Conservation (phyloP, 2,329 filamentous ascomycete species). For the Chaetomiaceae sp. region DNA sequence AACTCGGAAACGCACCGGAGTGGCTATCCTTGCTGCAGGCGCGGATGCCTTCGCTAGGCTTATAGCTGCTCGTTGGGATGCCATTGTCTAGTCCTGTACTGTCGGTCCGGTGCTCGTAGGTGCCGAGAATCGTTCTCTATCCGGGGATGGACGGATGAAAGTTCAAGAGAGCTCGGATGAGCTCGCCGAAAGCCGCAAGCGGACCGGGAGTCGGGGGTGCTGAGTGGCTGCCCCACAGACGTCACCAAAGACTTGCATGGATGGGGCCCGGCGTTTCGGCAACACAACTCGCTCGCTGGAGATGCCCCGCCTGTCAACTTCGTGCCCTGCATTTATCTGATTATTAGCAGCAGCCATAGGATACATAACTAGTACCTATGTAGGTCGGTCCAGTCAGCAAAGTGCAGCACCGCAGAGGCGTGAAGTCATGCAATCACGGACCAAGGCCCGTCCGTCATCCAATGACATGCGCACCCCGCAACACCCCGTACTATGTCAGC, state of each 20-base stretch:
- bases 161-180: constrained; percentile 1
- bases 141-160: not conserved
- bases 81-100: not conserved
- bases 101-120: too few relatives aligned
- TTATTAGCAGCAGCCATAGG: too few relatives aligned
- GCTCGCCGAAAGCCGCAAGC: not conserved
- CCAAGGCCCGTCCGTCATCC: too few relatives aligned
- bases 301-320: not conserved
- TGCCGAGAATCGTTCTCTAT: too few relatives aligned
- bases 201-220: not conserved
- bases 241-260: not conserved
- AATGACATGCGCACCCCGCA: too few relatives aligned
- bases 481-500: too few relatives aligned
- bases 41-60: constrained; percentile 1
- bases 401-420: too few relatives aligned
- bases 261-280: not conserved
- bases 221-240: constrained; percentile 10
- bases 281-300: too few relatives aligned
- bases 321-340: not conserved
- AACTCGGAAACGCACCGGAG: not conserved
- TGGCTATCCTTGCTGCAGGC: not conserved
- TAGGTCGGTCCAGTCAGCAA: too few relatives aligned
- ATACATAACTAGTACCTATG: too few relatives aligned
- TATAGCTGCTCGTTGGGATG: constrained; percentile 4
- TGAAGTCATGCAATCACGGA: too few relatives aligned